Evolutionary conservation across 2,329 filamentous ascomycete genomes (phyloP), one percentile per base, ranked within the genome.

Genomic region (Exserohilum rostratum): DNA sequence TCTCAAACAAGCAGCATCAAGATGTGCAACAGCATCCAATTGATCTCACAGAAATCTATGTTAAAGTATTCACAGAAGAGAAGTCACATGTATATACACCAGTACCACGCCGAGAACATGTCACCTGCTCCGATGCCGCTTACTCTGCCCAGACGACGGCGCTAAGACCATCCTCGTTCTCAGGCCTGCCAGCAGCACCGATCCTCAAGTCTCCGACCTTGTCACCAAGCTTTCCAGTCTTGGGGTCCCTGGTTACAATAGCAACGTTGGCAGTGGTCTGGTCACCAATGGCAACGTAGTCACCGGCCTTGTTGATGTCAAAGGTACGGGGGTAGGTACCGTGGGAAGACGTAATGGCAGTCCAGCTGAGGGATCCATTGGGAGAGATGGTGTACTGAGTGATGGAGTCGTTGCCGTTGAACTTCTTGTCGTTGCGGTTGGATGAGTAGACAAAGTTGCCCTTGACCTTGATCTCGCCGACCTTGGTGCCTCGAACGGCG

Each of bases 381-480:
- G 66, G 55, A 27, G 57, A 60, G 45, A 76, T 73, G 37, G 60
- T 64, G 53, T 70, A 76, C 25, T 71, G 69, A 9, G 70, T 69
- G 17, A 75, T 64, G 5, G 71, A 74, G 44, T 74, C 71, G 18
- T 70, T 67, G 1, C 58, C 74, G 3, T 52, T 58, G 31, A 73
- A 75, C 30, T 67, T 69, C 63, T 70, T 72, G 53, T 76, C 73
- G 50, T 75, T 75, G 25, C 73, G 67, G 57, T 73, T 74, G 1
- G 72, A 62, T 4, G 59, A 61, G 58, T 75, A 75, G 10, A 74
- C 52, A 53, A 70, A 74, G 61, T 70, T 68, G 34, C 57, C 72
- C 34, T 70, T 67, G 47, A 68, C 64, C n/a, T 59, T 60, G 49
- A 75, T 57, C 53, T 75, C 73, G 3, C 64, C 73, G 1, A 73